Percentiles rank a stretch among this genome's conserved stretches.
Conservation (phyloP, 768 basidiomycete genomes). For the Lactifluus subvellereus region DNA sequence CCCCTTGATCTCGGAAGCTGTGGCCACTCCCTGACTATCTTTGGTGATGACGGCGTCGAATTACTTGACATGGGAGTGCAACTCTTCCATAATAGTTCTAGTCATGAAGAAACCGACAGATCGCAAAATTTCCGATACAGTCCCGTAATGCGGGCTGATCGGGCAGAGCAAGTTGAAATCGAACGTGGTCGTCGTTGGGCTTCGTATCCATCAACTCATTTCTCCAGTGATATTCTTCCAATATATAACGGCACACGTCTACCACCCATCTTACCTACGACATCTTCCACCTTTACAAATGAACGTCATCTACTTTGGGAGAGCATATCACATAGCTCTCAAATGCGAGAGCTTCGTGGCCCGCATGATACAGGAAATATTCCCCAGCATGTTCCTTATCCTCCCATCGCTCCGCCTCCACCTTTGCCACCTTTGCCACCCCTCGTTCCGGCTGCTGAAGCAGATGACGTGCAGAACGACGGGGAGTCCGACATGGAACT, state of each 20-base stretch:
- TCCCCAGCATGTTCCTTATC: slow-evolving; percentile 2
- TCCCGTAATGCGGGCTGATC: not conserved
- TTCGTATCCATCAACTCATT: slow-evolving; percentile 51
- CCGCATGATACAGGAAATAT: not conserved
- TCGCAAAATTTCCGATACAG: not conserved
- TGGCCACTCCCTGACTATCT: slow-evolving; percentile 16
- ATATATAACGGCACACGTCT: slow-evolving; percentile 38
- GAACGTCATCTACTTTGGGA: slow-evolving; percentile 14
- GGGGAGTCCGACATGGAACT: slow-evolving; percentile 33
- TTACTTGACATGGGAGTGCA: slow-evolving; percentile 1
- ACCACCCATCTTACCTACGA: not conserved
- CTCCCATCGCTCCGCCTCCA: slow-evolving; percentile 13
- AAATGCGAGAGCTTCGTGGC: not conserved
- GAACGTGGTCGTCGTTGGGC: slow-evolving; percentile 48
- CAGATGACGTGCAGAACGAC: not conserved
- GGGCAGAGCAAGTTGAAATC: not conserved
- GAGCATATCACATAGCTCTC: not conserved
- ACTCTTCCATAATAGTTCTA: not conserved
- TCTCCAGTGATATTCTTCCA: slow-evolving; percentile 51
- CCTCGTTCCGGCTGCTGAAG: not conserved
- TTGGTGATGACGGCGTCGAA: slow-evolving; percentile 20
- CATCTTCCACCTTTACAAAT: slow-evolving; percentile 4
- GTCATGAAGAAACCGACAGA: slow-evolving; percentile 2
- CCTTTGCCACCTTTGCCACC: not conserved
- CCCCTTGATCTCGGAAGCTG: slow-evolving; percentile 4